Base-by-base conservation (phyloP, 2,329 filamentous ascomycete species). In the Hypoxylon rubiginosum region DNA sequence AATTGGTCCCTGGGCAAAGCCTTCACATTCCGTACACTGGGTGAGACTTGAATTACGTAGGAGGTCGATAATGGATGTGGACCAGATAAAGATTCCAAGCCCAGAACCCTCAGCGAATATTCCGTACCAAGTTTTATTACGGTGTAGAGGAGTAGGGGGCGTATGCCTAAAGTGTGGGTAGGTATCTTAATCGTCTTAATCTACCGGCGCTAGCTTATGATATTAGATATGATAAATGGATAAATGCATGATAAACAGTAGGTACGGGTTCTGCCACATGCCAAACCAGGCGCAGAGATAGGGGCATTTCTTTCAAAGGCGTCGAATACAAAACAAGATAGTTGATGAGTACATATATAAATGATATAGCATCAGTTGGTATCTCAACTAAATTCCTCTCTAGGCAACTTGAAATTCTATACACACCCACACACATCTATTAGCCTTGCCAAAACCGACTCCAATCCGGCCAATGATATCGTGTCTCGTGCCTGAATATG, bases 391-490 rank as follows among this genome's bases (percentile, higher is more conserved):
- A 60, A 58, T 58, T 49, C 39, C 39, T 50, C 36, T 45, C 39
- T 59, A 62, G 17, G 41, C 52, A 46, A 55, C 26, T 48, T 46
- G 39, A 32, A 26, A 53, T 46, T 60, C 43, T 58, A 49, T 24
- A 48, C 43, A 60, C 36, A 62, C 26, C n/a, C 48, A 17, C 58
- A 36, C 48, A 11, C 17, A 30, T 9, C 30, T 49, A 58, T 66
- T 48, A 58, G 53, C 60, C 60, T 58, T 64, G 34, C 51, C 57
- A 57, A 32, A 59, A 52, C 51, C 50, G 59, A 64, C 60, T 57
- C 62, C 62, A 51, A 64, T 57, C 58, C 59, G 58, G 28, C 59
- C 63, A 61, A 64, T 69, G 58, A 62, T 59, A 46, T 49, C 50
- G 10, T 36, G n/a, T 62, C 58, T 66, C 54, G 21, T 61, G 49